A percentile compares a stretch with the other conserved stretches of the same genome.
These are phyloP conservation scores for Aspergillus piperis DNA, from an alignment of 2,329 filamentous ascomycete species.

Conservation along the genomic window DNA sequence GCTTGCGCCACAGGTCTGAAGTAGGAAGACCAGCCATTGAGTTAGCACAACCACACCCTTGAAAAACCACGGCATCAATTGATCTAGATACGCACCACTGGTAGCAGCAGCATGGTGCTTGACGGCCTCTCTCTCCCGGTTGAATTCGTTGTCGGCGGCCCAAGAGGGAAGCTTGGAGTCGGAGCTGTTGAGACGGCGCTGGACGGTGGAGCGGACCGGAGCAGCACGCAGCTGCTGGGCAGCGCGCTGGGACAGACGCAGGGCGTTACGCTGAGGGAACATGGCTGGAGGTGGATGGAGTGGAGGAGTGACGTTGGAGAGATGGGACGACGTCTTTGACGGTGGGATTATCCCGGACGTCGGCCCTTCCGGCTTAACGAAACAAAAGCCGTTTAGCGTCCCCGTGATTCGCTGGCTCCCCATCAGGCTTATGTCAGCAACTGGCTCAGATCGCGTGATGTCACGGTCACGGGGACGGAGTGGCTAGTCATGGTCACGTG, in stretches of 20 bases:
- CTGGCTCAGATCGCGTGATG: slow-evolving; percentile 24
- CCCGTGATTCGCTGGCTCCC: slow-evolving; percentile 32
- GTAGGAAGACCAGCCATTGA: slow-evolving; percentile 18
- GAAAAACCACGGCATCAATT: slow-evolving; percentile 11
- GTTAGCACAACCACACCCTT: slow-evolving; percentile 23
- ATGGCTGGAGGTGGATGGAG: slow-evolving; percentile 48
- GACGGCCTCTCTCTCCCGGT: slow-evolving; percentile 85
- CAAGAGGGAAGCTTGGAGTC: slow-evolving; percentile 58
- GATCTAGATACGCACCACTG: slow-evolving; percentile 64
- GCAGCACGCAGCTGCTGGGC: slow-evolving; percentile 60
- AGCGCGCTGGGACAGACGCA: slow-evolving; percentile 65
- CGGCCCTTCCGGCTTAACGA: slow-evolving; percentile 26
- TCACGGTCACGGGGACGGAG: slow-evolving; percentile 26
- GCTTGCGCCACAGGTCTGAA: slow-evolving; percentile 89
- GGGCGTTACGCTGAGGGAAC: slow-evolving; percentile 63
- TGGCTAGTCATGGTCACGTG: background rate
- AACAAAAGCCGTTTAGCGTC: slow-evolving; percentile 28
- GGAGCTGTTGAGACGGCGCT: slow-evolving; percentile 72
- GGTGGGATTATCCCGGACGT: slow-evolving; percentile 29
- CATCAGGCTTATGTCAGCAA: slow-evolving; percentile 22
- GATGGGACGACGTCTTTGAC: slow-evolving; percentile 12
- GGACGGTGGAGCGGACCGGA: slow-evolving; percentile 58
- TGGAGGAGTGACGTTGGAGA: slow-evolving; percentile 15
- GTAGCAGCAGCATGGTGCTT: slow-evolving; percentile 86
- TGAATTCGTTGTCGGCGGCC: slow-evolving; percentile 82